Percentiles rank a stretch among this genome's conserved stretches.
These are phyloP conservation scores for Zalaria sp. DNA, from an alignment of 2,329 filamentous ascomycete genomes.

Conservation along the genomic window DNA sequence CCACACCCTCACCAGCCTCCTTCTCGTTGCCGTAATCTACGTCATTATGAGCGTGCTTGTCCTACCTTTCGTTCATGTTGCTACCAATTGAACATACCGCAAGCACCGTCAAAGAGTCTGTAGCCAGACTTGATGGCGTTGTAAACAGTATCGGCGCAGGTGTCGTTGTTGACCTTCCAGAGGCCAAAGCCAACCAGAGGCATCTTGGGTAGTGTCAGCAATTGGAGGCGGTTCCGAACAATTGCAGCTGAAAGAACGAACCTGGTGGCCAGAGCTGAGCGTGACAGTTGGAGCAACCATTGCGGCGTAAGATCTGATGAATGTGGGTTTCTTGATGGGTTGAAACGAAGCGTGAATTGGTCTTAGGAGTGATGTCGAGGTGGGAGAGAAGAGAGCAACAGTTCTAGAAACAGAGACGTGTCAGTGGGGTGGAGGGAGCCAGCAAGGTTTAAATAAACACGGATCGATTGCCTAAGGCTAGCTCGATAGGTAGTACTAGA, in stretches of 20 bases:
- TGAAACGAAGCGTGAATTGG: neutral
- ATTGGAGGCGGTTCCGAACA: neutral
- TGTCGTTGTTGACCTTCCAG: slow-evolving; percentile 70
- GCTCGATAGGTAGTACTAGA: neutral
- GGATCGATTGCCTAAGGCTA: neutral
- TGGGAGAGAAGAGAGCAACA: slow-evolving; percentile 3
- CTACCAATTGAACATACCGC: slow-evolving; percentile 24
- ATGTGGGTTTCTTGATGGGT: neutral
- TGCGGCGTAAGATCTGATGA: slow-evolving; percentile 10
- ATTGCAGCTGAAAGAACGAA: slow-evolving; percentile 5
- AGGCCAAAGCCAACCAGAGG: slow-evolving; percentile 64
- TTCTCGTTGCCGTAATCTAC: slow-evolving; percentile 73
- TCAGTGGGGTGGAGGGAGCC: slow-evolving; percentile 3
- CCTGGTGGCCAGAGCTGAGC: slow-evolving; percentile 23
- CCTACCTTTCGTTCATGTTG: too few species aligned
- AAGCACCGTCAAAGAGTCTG: slow-evolving; percentile 46
- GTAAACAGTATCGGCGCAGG: slow-evolving; percentile 64
- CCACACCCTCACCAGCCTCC: slow-evolving; percentile 62
- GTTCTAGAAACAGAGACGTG: slow-evolving; percentile 6
- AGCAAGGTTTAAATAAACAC: neutral
- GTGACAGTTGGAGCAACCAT: slow-evolving; percentile 18
- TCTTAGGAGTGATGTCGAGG: neutral
- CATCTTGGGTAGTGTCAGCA: slow-evolving; percentile 35
- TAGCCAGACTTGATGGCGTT: slow-evolving; percentile 51
- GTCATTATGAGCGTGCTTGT: neutral